Base-by-base conservation (phyloP, 805 yeast species). In the Torulaspora gathmanii region DNA sequence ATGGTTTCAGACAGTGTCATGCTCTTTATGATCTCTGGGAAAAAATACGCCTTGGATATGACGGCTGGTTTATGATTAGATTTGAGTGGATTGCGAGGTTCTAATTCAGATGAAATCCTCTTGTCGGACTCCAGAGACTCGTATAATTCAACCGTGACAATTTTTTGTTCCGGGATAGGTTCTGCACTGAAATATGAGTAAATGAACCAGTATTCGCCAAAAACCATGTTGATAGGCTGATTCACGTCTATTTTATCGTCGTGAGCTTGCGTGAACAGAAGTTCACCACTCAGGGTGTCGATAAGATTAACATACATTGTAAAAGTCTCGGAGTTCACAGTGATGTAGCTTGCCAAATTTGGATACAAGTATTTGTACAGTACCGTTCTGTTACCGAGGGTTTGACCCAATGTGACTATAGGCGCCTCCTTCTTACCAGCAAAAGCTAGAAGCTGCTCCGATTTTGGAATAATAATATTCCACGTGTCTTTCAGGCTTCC, bases 361-460 rank as follows among this genome's bases (percentile, higher is more conserved):
- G 95, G 95, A 56, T 85, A 74, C 48, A 90, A 67, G 61, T 84
- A 90, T 64, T 91, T 93, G 75, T 90, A 88, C 31, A 88, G 66
- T 1, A 87, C 91, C 1, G 82, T 71, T 58, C 87, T 75, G 54
- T 84, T 81, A 16, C 83, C 82, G 23, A 85, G 66, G 0, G 84
- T 77, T 20, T 77, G 73, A 7, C 95, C 97, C 38, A 82, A 61
- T 11, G 83, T 82, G 0, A 83, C 79, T 4, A 74, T 68, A 10
- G 60, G 54, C 15, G 70, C 75, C 11, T 60, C 61, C 2, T 69
- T 69, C 45, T 78, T 71, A 2, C 61, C 33, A 0, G 72, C 67
- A 26, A 69, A 60, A 0, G 72, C 69, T 2, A 73, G 56, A 29
- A 80, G 61, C n/a, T 57, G 47, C 47, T 71, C 78, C 29, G 60